Evolutionary conservation across 805 yeast genomes (phyloP).

Genomic region (Metschnikowia aberdeeniae): DNA sequence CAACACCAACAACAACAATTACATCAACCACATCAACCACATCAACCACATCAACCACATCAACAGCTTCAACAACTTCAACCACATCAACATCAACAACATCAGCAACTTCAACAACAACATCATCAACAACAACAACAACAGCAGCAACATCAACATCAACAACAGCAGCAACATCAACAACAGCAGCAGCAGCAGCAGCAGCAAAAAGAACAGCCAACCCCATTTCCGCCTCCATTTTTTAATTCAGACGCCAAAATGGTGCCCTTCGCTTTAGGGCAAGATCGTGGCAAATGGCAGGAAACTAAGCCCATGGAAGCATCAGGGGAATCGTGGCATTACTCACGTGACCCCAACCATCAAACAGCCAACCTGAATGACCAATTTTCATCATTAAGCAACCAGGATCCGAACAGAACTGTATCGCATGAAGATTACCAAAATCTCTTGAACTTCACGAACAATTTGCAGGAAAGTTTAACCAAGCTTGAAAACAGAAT

Average conservation of each 20-base stretch:
- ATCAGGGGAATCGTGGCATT: slow-evolving; percentile 1
- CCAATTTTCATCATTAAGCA: background rate
- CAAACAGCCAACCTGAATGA: background rate
- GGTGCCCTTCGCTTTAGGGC: background rate
- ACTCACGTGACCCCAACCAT: background rate
- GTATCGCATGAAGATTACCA: slow-evolving; percentile 30
- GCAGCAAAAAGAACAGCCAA: background rate
- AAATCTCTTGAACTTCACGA: slow-evolving; percentile 33
- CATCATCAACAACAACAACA: background rate
- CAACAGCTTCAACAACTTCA: background rate
- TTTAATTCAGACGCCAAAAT: background rate
- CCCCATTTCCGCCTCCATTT: background rate
- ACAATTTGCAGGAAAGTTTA: slow-evolving; percentile 27
- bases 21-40: background rate
- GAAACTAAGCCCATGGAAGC: background rate
- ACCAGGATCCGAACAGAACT: slow-evolving; percentile 7
- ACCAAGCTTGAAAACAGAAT: slow-evolving; percentile 24
- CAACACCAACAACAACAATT: background rate
- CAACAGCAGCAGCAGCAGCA: background rate
- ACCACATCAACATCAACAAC: background rate
- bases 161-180: background rate
- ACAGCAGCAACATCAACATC: background rate
- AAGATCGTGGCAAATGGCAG: slow-evolving; percentile 1
- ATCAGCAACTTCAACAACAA: background rate
- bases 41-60: background rate